These are phyloP conservation scores for Fusarium chlamydosporum DNA, from an alignment of 2,329 filamentous ascomycete species.

Conservation along the genomic window DNA sequence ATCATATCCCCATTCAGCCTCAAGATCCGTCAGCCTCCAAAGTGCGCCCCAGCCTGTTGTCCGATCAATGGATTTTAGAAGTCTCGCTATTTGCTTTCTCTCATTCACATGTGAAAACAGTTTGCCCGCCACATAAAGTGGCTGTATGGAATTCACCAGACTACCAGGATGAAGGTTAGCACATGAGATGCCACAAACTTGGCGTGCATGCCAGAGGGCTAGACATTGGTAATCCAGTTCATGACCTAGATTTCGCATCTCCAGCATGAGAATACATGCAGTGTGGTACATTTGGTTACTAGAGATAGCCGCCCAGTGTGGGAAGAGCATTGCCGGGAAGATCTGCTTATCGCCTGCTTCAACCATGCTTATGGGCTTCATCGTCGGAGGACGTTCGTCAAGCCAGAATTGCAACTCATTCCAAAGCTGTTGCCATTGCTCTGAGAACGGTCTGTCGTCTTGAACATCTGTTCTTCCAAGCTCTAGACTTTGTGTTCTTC, in stretches of 20 bases:
- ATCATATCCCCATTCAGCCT: conserved; percentile 56
- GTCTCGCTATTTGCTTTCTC: conserved; percentile 53
- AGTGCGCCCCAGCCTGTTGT: conserved; percentile 64
- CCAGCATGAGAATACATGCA: conserved; percentile 63
- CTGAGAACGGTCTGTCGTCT: conserved; percentile 55
- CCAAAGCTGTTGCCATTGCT: conserved; percentile 62
- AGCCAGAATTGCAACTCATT: conserved; percentile 63
- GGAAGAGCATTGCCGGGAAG: conserved; percentile 64
- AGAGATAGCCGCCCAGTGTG: conserved; percentile 65
- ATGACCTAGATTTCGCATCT: conserved; percentile 55
- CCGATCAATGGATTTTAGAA: conserved; percentile 62
- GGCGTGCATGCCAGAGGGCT: conserved; percentile 61
- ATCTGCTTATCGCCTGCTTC: conserved; percentile 49
- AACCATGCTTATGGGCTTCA: conserved; percentile 51
- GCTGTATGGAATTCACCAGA: conserved; percentile 67
- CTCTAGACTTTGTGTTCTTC: conserved; percentile 56
- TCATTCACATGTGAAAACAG: conserved; percentile 62
- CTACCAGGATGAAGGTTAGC: conserved; percentile 65
- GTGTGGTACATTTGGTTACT: conserved; percentile 68
- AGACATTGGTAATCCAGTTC: conserved; percentile 43
- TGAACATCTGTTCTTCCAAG: conserved; percentile 56
- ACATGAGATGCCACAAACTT: conserved; percentile 66
- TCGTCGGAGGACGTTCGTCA: conserved; percentile 56
- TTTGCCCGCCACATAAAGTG: conserved; percentile 65
- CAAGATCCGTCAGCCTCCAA: conserved; percentile 65